Percentiles rank a stretch among this genome's conserved stretches.
phyloP scores from a whole-genome alignment of 2,329 filamentous ascomycete genomes.

The Monilinia vaccinii-corymbosi region DNA sequence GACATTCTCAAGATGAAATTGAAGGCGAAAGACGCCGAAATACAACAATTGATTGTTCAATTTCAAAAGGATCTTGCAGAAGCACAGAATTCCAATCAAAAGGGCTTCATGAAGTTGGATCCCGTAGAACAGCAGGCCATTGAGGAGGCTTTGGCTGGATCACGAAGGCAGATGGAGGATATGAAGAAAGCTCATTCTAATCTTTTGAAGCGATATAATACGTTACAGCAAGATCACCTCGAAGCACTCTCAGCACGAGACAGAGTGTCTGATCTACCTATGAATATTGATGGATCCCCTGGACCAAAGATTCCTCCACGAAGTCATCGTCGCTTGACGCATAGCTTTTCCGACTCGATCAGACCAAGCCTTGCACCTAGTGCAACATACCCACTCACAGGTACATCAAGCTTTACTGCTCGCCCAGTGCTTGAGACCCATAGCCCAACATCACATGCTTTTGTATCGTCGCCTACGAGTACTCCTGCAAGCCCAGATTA shows the following conservation, averaged over 20 bases:
- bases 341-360: neutral
- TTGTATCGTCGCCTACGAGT: neutral
- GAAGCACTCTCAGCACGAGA: neutral
- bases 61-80: conserved; percentile 35
- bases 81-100: conserved; percentile 2
- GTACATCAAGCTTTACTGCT: neutral
- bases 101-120: neutral
- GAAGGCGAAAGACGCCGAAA: conserved; percentile 40
- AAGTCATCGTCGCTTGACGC: neutral
- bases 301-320: neutral
- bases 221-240: conserved; percentile 37
- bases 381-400: neutral
- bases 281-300: conserved; percentile 2
- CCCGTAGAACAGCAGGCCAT: conserved; percentile 11
- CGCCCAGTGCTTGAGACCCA: neutral
- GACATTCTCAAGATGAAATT: conserved; percentile 52
- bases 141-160: conserved; percentile 17
- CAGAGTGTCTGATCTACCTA: neutral
- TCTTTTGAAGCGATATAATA: conserved; percentile 40
- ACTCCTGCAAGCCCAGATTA: neutral
- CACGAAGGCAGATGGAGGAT: conserved; percentile 33
- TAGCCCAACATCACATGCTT: neutral
- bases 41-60: conserved; percentile 24
- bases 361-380: neutral
- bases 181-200: conserved; percentile 43